Conservation (phyloP, 2,329 filamentous ascomycete genomes). For the Aspergillus sp. region DNA sequence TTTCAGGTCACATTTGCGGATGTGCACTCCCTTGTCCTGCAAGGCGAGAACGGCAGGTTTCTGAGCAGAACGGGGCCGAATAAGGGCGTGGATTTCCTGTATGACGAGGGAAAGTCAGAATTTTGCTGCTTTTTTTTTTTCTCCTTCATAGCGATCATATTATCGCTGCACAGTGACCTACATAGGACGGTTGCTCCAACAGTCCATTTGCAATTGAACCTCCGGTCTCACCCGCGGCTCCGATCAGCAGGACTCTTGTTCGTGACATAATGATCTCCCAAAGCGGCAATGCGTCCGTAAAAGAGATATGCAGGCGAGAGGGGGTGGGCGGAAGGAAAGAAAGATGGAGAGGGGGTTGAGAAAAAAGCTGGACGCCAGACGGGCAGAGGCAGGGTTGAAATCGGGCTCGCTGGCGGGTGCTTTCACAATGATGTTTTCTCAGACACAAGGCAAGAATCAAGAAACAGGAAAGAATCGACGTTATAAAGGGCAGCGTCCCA, state of each 20-base stretch:
- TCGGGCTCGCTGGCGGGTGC: constrained; percentile 2
- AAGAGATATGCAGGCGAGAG: neutral
- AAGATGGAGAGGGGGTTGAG: constrained; percentile 9
- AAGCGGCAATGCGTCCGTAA: constrained; percentile 9
- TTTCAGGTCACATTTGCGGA: constrained; percentile 46
- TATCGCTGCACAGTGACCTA: constrained; percentile 8
- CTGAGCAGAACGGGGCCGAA: constrained; percentile 47
- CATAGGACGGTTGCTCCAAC: constrained; percentile 29
- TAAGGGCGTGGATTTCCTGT: constrained; percentile 51
- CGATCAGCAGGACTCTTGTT: constrained; percentile 39
- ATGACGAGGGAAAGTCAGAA: constrained; percentile 3
- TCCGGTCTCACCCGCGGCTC: constrained; percentile 42
- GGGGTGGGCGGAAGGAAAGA: neutral
- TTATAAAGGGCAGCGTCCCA: constrained; percentile 35
- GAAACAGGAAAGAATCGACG: constrained; percentile 25
- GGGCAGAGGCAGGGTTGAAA: neutral
- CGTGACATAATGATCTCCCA: constrained; percentile 30
- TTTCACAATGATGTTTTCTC: constrained; percentile 11
- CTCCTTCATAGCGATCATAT: neutral
- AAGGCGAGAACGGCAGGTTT: constrained; percentile 48
- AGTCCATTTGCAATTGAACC: constrained; percentile 40
- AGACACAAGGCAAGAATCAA: constrained; percentile 20
- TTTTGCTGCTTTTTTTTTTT: neutral
- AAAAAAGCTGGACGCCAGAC: neutral
- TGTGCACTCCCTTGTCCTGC: constrained; percentile 43